Percentiles rank a stretch among this genome's conserved stretches.
These are phyloP conservation scores for Pseudohalonectria lignicola DNA, from an alignment of 2,329 filamentous ascomycete species.

Conservation along the genomic window DNA sequence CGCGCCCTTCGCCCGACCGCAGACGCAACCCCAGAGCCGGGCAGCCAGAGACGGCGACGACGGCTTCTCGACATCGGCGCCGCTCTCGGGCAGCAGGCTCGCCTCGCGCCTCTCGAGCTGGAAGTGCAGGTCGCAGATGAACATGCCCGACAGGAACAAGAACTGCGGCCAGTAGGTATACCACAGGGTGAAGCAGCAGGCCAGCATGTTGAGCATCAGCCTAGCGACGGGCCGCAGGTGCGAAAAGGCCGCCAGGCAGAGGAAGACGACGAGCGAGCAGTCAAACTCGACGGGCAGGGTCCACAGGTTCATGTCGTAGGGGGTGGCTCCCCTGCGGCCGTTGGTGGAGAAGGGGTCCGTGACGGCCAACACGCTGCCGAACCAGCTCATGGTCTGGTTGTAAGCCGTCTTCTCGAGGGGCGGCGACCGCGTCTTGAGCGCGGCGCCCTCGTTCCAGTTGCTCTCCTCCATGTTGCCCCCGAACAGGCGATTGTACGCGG, in stretches of 20 bases:
- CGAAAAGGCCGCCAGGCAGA: slow-evolving; percentile 19
- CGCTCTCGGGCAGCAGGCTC: neutral
- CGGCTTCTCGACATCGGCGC: neutral
- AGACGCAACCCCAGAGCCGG: too few relatives aligned
- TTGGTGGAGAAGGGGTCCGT: slow-evolving; percentile 31
- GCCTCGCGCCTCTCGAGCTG: slow-evolving; percentile 6
- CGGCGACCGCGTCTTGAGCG: slow-evolving; percentile 5
- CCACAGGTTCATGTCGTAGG: slow-evolving; percentile 23
- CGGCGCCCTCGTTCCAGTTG: slow-evolving; percentile 3
- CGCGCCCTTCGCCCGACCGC: neutral
- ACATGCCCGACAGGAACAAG: slow-evolving; percentile 19
- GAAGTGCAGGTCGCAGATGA: slow-evolving; percentile 17
- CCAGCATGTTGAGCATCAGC: slow-evolving; percentile 6
- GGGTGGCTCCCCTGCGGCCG: slow-evolving; percentile 19
- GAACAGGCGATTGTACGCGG: slow-evolving; percentile 6
- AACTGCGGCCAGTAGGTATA: slow-evolving; percentile 17
- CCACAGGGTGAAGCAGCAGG: slow-evolving; percentile 4
- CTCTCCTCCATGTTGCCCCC: slow-evolving; percentile 5
- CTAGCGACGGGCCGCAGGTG: slow-evolving; percentile 8
- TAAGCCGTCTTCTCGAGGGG: neutral
- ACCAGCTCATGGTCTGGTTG: slow-evolving; percentile 5
- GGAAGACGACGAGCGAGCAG: slow-evolving; percentile 22
- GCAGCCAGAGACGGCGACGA: too few relatives aligned
- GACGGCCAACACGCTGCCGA: slow-evolving; percentile 2
- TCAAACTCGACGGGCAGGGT: slow-evolving; percentile 25